These are phyloP conservation scores for Diaporthe vexans DNA, from an alignment of 2,329 filamentous ascomycete species.

Conservation along the genomic window DNA sequence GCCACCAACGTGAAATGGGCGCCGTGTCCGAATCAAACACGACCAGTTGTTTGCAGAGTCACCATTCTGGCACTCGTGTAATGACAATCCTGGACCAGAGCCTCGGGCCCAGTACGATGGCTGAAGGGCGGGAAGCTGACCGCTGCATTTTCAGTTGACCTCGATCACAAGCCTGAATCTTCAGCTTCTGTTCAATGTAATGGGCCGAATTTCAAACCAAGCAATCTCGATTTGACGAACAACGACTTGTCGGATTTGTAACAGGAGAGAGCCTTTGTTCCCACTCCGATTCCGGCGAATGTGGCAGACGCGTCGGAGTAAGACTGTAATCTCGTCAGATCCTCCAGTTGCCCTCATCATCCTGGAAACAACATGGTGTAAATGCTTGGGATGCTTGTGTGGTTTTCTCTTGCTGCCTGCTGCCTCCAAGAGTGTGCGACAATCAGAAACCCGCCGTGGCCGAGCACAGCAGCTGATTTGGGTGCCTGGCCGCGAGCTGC, in stretches of 20 bases:
- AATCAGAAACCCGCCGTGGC: not conserved
- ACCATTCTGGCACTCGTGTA: not conserved
- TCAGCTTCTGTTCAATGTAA: not conserved
- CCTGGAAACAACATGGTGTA: not conserved
- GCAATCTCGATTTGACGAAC: not conserved
- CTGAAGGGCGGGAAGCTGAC: not conserved
- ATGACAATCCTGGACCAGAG: not conserved
- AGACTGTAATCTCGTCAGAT: not conserved
- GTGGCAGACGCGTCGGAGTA: not conserved
- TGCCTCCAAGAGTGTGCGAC: not conserved
- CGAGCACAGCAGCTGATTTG: not conserved
- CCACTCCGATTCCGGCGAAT: not conserved
- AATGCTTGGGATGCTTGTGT: not conserved
- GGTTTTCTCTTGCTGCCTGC: not conserved
- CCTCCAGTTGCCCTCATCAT: not conserved
- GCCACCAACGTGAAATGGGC: not conserved
- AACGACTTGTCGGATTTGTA: too few relatives aligned
- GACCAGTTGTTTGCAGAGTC: not conserved
- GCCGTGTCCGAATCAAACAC: not conserved
- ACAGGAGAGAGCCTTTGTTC: not conserved
- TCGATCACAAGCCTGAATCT: too few relatives aligned
- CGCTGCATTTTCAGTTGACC: too few relatives aligned
- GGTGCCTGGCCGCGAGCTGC: not conserved
- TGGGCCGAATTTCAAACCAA: not conserved
- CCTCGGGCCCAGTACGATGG: not conserved